Evolutionary conservation across 306 rosid genomes (phyloP).

Genomic region (Medicago lupulina): DNA sequence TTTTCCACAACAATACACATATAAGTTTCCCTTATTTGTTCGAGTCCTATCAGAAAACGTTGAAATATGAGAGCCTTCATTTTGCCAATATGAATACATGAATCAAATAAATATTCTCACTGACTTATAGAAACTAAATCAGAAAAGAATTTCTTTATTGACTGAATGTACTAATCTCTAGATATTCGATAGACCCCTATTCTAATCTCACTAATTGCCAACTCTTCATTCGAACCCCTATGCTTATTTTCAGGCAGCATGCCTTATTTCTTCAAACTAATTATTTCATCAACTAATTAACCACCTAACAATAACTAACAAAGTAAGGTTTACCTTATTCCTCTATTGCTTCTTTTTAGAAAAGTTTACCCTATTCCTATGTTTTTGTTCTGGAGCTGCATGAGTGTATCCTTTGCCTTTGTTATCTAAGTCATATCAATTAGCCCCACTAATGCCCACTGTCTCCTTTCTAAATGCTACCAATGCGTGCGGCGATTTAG

Average conservation of each 20-base stretch:
- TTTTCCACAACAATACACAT: neutral
- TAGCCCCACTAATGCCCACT: too few relatives aligned
- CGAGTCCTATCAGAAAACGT: neutral
- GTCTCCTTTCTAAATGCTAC: too few relatives aligned
- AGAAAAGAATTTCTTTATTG: neutral
- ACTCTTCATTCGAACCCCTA: neutral
- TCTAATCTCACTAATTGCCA: neutral
- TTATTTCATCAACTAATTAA: too few relatives aligned
- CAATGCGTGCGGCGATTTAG: too few relatives aligned
- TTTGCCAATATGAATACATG: neutral
- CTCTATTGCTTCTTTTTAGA: too few relatives aligned
- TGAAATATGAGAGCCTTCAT: slow-evolving; percentile 2
- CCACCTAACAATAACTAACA: too few relatives aligned
- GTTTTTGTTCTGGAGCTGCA: too few relatives aligned
- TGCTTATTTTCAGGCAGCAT: neutral
- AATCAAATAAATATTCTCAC: neutral
- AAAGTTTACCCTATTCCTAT: too few relatives aligned
- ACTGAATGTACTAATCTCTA: neutral
- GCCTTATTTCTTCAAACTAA: neutral
- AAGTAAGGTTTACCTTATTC: too few relatives aligned
- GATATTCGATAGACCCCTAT: neutral
- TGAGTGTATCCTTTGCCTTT: too few relatives aligned
- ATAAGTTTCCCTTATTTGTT: neutral
- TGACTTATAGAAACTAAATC: neutral
- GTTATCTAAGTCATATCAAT: too few relatives aligned